These are phyloP conservation scores for Phialemonium atrogriseum DNA, from an alignment of 2,329 filamentous ascomycete genomes.

Conservation along the genomic window DNA sequence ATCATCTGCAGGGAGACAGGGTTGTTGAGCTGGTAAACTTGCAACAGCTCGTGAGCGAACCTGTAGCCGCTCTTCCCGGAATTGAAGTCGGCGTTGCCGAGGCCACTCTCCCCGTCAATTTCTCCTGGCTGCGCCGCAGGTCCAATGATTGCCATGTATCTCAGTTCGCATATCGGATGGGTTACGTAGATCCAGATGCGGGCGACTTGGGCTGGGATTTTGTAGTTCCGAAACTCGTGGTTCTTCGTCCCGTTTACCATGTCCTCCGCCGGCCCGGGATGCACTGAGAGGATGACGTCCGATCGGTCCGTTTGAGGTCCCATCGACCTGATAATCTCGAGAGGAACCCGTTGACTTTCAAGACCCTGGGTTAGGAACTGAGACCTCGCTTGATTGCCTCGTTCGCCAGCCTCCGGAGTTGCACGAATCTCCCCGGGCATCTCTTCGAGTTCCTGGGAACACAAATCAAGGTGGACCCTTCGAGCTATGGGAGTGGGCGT, in stretches of 20 bases:
- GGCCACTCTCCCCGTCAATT: conserved; percentile 32
- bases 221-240: conserved; percentile 48
- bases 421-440: no score
- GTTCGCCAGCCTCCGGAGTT: conserved; percentile 7
- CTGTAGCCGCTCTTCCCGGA: conserved; percentile 24
- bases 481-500: conserved; percentile 8
- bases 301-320: conserved; percentile 39
- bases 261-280: conserved; percentile 34
- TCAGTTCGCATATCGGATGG: conserved; percentile 35
- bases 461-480: no score
- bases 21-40: conserved; percentile 57
- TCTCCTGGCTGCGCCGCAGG: conserved; percentile 37
- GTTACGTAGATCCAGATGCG: conserved; percentile 57
- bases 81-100: conserved; percentile 47
- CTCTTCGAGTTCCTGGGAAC: conserved; percentile 3
- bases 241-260: conserved; percentile 42
- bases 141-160: conserved; percentile 51
- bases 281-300: conserved; percentile 45
- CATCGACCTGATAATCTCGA: conserved; percentile 38
- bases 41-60: conserved; percentile 44
- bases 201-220: conserved; percentile 42
- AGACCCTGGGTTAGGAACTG: conserved; percentile 24
- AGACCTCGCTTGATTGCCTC: conserved; percentile 15
- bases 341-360: conserved; percentile 44
- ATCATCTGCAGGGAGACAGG: conserved; percentile 44